Evolutionary conservation across 2,329 filamentous ascomycete genomes (phyloP).

Genomic region (Botrytis fabae): DNA sequence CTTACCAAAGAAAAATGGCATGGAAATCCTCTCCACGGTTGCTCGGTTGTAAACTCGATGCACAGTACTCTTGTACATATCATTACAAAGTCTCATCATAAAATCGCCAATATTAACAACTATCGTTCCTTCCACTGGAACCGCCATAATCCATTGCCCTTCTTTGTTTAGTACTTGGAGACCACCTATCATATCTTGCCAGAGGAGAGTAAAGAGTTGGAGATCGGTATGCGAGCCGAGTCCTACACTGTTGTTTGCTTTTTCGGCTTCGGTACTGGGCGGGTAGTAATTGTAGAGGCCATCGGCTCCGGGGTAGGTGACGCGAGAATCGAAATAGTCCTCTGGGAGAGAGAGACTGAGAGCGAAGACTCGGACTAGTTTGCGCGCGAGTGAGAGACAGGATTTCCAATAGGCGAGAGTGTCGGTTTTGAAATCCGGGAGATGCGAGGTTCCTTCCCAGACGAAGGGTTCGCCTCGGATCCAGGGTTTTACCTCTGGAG

Average conservation of each 20-base stretch:
- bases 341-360: slow-evolving; percentile 56
- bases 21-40: slow-evolving; percentile 48
- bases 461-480: slow-evolving; percentile 52
- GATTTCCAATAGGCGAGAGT: slow-evolving; percentile 50
- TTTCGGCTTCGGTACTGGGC: slow-evolving; percentile 40
- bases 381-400: slow-evolving; percentile 52
- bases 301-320: slow-evolving; percentile 51
- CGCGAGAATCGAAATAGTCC: slow-evolving; percentile 55
- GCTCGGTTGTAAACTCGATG: slow-evolving; percentile 52
- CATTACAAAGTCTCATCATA: slow-evolving; percentile 52
- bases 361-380: slow-evolving; percentile 54
- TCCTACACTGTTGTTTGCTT: slow-evolving; percentile 42
- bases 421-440: slow-evolving; percentile 51
- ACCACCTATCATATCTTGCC: slow-evolving; percentile 48
- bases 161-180: slow-evolving; percentile 47
- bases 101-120: slow-evolving; percentile 56
- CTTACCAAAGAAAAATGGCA: slow-evolving; percentile 58
- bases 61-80: slow-evolving; percentile 52
- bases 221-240: slow-evolving; percentile 51
- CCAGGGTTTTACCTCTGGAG: slow-evolving; percentile 45
- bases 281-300: slow-evolving; percentile 50
- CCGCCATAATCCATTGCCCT: slow-evolving; percentile 48
- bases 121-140: slow-evolving; percentile 48
- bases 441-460: slow-evolving; percentile 52
- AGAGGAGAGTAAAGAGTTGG: slow-evolving; percentile 52